A percentile compares a stretch with the other conserved stretches of the same genome.
phyloP scores from a whole-genome alignment of 2,329 filamentous ascomycete species.

The Aureobasidium uvarum region DNA sequence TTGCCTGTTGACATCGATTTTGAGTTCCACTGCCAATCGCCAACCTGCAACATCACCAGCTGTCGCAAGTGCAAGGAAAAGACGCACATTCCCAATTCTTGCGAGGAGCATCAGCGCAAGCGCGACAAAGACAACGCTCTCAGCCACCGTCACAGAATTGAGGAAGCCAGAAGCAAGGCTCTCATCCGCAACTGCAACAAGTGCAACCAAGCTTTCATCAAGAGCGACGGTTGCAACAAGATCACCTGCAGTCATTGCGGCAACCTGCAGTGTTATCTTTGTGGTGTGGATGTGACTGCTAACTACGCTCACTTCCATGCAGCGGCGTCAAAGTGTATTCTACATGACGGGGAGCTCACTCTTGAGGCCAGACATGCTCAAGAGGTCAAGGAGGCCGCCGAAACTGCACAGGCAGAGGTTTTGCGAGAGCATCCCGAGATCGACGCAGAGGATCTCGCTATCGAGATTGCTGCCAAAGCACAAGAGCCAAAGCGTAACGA shows the following conservation, averaged over 20 bases:
- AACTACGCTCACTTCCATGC: conserved; percentile 70
- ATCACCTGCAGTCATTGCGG: conserved; percentile 67
- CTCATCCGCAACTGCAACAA: conserved; percentile 73
- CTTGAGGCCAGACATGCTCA: conserved; percentile 58
- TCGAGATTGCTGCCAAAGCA: conserved; percentile 55
- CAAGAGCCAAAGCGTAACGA: not conserved
- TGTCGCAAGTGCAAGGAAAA: conserved; percentile 61
- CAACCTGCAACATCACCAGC: conserved; percentile 58
- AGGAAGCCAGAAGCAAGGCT: conserved; percentile 81
- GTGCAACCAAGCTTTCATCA: conserved; percentile 74
- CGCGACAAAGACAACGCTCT: conserved; percentile 55
- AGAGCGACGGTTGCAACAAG: conserved; percentile 78
- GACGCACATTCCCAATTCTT: conserved; percentile 70
- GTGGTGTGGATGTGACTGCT: conserved; percentile 59
- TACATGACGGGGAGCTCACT: conserved; percentile 57
- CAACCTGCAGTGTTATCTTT: conserved; percentile 65
- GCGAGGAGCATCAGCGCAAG: conserved; percentile 59
- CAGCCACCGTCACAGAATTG: conserved; percentile 64
- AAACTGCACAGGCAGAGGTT: conserved; percentile 56
- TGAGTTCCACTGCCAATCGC: conserved; percentile 70
- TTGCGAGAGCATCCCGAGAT: conserved; percentile 60
- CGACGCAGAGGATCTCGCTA: conserved; percentile 56
- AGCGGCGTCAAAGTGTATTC: conserved; percentile 57
- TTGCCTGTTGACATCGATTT: conserved; percentile 64
- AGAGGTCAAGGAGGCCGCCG: conserved; percentile 63